phyloP scores from a whole-genome alignment of 805 yeast species.

The Starmerella etchellsii region DNA sequence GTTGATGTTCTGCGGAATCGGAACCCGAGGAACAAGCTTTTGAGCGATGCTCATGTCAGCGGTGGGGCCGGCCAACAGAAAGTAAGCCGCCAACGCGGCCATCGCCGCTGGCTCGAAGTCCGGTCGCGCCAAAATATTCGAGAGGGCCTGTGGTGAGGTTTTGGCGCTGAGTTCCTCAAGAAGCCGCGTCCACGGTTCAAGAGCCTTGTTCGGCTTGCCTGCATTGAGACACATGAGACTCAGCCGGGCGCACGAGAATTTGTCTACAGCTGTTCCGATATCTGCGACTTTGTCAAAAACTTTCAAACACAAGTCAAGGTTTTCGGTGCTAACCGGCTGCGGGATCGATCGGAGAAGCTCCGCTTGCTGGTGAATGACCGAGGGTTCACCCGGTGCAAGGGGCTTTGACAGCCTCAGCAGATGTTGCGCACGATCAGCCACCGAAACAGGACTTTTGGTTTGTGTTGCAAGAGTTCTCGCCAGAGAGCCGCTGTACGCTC shows the following conservation, averaged over 20 bases:
- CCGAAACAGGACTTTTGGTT: too few relatives aligned
- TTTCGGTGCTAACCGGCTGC: not conserved
- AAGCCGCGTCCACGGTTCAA: constrained; percentile 26
- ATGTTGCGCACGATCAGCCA: not conserved
- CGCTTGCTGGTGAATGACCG: constrained; percentile 2
- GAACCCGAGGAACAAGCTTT: constrained; percentile 23
- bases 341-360: constrained; percentile 7
- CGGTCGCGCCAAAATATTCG: constrained; percentile 13
- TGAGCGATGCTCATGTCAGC: constrained; percentile 21
- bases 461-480: too few relatives aligned
- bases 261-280: constrained; percentile 6
- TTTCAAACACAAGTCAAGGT: constrained; percentile 11
- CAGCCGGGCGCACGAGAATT: constrained; percentile 16
- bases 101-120: constrained; percentile 24
- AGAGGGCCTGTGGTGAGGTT: constrained; percentile 2
- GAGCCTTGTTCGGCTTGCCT: constrained; percentile 21
- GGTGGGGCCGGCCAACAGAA: constrained; percentile 17
- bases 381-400: not conserved
- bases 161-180: constrained; percentile 22
- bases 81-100: constrained; percentile 27
- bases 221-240: constrained; percentile 19
- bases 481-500: not conserved
- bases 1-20: constrained; percentile 18
- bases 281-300: constrained; percentile 10
- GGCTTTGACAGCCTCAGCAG: constrained; percentile 7